Evolutionary conservation across 1,284 basidiomycete species (phyloP), one percentile per base, ranked within the genome.

Genomic region (Bondarzewia mesenterica): DNA sequence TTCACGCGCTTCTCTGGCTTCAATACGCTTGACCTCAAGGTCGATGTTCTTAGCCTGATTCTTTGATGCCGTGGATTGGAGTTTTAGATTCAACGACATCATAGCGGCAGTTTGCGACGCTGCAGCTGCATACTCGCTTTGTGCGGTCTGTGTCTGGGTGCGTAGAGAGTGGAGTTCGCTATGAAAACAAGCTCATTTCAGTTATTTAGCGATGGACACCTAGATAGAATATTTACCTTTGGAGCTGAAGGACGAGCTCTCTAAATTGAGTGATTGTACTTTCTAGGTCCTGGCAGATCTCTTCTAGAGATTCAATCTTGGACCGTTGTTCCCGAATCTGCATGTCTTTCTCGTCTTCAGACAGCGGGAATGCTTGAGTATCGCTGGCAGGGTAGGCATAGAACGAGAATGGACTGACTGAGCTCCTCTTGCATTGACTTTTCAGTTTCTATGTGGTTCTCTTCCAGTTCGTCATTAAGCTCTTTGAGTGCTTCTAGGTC

Each of bases 401-500:
- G 3, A 20, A 41, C 50, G 27, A 25, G 16, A 32, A 21, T 27
- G 23, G 38, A 62, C 76, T 46, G 44, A 89, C 91, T 86, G 38
- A 98, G 77, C 50, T 97, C 94, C 49, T 91, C 91, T 58, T 94
- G 86, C 54, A 99, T 69, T 37, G 87, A 81, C 65, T 90, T 93
- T 68, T 98, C 95, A 0, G 93, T 92, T 66, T 97, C 95, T 6
- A 91, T 65, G 57, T 99, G 95, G 59, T 90, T 93, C 67, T 99
- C 95, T 65, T 99, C 96, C 2, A 99, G 77, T 67, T 99, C 96
- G 57, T 99, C 95, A 54, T 86, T 93, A 48, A 99, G 83, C 58
- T 98, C 94, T 64, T 94, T 92, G 45, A 99, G 78, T 12, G 94
- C 84, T 61, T 99, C 95, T 14, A 97, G 80, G 60, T 99, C 95